Percentiles rank a stretch among this genome's conserved stretches.
phyloP scores from a whole-genome alignment of 371 early-diverging fungal species.

The Actinomortierella wolfii region DNA sequence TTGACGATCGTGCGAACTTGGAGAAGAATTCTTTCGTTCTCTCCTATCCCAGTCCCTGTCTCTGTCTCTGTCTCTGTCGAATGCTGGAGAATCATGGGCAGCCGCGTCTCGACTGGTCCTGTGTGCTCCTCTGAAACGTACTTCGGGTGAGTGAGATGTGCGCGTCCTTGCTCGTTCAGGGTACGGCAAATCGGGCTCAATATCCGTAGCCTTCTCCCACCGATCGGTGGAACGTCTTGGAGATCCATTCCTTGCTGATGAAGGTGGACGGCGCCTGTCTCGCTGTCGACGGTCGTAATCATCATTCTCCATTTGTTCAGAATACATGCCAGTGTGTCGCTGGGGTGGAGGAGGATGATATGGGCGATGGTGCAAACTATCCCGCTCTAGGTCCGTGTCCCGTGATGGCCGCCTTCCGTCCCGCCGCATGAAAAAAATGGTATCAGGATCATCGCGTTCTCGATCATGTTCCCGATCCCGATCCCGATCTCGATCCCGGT shows the following conservation, averaged over 20 bases:
- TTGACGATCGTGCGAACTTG: too few relatives aligned
- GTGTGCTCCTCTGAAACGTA: too few relatives aligned
- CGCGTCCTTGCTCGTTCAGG: conserved; percentile 14
- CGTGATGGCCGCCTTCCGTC: too few relatives aligned
- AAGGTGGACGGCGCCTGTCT: background rate
- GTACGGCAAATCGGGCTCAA: conserved; percentile 30
- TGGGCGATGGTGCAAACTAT: too few relatives aligned
- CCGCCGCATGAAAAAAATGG: conserved; percentile 26
- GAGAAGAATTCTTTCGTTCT: too few relatives aligned
- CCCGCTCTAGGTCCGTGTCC: too few relatives aligned
- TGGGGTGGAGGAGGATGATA: too few relatives aligned
- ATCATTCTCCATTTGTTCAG: conserved; percentile 17
- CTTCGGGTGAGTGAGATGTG: too few relatives aligned
- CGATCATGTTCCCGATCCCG: too few relatives aligned
- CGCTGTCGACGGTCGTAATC: background rate
- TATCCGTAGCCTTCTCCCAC: conserved; percentile 23
- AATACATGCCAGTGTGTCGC: conserved; percentile 15
- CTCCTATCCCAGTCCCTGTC: too few relatives aligned
- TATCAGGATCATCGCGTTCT: conserved; percentile 6
- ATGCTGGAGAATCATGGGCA: background rate
- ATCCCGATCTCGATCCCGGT: too few relatives aligned
- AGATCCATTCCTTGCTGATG: background rate
- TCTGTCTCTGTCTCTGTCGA: conserved; percentile 2
- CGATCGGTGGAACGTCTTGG: conserved; percentile 9
- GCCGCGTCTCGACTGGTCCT: too few relatives aligned